Conservation (phyloP, 179 eudicot genomes). For the Silene coronaria region DNA sequence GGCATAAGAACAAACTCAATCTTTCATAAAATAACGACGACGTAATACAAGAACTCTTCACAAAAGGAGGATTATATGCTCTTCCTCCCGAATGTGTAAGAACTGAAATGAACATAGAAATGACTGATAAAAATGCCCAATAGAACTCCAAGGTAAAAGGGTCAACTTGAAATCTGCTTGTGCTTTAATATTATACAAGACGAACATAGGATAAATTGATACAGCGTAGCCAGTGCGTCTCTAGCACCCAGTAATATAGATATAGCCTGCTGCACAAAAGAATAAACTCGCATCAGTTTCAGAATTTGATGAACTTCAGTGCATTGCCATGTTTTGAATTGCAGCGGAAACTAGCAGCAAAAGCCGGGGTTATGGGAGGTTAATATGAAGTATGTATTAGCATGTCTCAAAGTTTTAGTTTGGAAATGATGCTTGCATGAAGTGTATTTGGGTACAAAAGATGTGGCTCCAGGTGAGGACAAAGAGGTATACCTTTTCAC, state of each 20-base stretch:
- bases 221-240: neutral
- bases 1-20: neutral
- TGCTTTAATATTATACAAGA: conserved; percentile 9
- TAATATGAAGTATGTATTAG: no score
- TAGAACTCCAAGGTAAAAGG: conserved; percentile 12
- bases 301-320: neutral
- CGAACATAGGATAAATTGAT: conserved; percentile 7
- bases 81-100: conserved; percentile 3
- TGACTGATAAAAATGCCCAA: conserved; percentile 20
- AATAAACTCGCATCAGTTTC: neutral
- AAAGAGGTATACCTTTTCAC: conserved; percentile 21
- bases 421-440: conserved; percentile 15
- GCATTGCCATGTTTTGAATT: neutral
- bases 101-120: conserved; percentile 13
- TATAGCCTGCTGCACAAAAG: conserved; percentile 20
- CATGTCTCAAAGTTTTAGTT: neutral
- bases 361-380: no score
- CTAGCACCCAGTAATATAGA: neutral
- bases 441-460: conserved; percentile 16
- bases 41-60: conserved; percentile 4
- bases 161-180: conserved; percentile 14
- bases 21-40: neutral
- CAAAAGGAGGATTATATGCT: conserved; percentile 4
- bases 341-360: no score
- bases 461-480: conserved; percentile 17